These are phyloP conservation scores for Clarireedia hainanense DNA, from an alignment of 2,329 filamentous ascomycete species.

Conservation along the genomic window DNA sequence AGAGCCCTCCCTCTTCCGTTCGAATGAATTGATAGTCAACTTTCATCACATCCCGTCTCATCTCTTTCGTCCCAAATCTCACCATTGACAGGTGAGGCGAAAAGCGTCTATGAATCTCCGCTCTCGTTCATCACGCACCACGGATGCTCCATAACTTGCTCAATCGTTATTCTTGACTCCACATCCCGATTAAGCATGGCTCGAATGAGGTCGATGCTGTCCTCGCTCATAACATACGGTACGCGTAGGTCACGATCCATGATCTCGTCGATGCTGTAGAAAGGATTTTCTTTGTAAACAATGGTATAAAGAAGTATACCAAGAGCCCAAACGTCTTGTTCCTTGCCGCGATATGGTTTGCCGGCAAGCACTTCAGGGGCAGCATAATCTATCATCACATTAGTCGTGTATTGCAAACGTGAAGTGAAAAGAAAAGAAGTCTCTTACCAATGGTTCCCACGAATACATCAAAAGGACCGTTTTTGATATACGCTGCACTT, in stretches of 20 bases:
- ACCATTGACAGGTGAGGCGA: background rate
- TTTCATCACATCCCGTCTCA: background rate
- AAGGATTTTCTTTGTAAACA: conserved; percentile 98
- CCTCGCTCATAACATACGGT: conserved; percentile 80
- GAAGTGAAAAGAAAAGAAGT: background rate
- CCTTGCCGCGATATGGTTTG: conserved; percentile 85
- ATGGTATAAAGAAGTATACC: conserved; percentile 97
- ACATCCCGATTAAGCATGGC: conserved; percentile 92
- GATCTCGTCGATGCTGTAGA: conserved; percentile 98
- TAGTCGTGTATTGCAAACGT: conserved; percentile 3
- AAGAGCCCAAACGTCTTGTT: conserved; percentile 97
- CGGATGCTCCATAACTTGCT: conserved; percentile 79
- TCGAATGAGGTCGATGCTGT: conserved; percentile 85
- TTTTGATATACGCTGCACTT: conserved; percentile 96
- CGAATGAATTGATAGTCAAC: background rate
- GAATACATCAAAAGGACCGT: conserved; percentile 96
- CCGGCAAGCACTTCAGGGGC: conserved; percentile 96
- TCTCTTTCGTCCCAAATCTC: background rate
- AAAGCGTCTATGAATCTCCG: background rate
- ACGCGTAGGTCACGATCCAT: conserved; percentile 94
- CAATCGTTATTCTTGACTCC: conserved; percentile 73
- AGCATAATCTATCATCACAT: conserved; percentile 67
- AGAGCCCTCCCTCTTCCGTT: background rate
- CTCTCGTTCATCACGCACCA: conserved; percentile 43
- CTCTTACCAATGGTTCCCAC: conserved; percentile 90